Base-by-base conservation (phyloP, 108 stramenopile genomes). In the Pseudonitzschia delicatissima region DNA sequence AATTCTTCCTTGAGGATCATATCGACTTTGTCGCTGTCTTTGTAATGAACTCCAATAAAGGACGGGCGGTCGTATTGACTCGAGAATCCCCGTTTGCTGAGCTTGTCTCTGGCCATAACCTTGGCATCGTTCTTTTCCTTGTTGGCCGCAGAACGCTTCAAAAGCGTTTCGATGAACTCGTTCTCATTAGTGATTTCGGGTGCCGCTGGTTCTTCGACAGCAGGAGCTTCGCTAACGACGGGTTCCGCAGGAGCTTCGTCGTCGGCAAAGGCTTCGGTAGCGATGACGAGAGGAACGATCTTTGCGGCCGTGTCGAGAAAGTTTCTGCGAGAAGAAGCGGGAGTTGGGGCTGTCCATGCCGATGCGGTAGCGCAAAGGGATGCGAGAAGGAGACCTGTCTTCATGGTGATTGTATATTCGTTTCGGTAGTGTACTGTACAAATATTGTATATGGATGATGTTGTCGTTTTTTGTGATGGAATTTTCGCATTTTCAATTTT, bases 31-130 rank as follows among this genome's bases (percentile, higher is more conserved):
- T 12, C 7, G 0, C 18, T 34, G 32, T 55, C 53, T 5, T 27
- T n/a, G 0, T 21, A 21, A 27, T 39, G 63, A 2, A 64, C 44
- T 20, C 63, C 47, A 45, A 64, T 18, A 45, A 48, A 64, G 3
- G 44, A 48, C 27, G 63, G 63, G 29, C 63, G 63, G 36, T 64
- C 25, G 47, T 64, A 64, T 64, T 64, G 63, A 28, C 31, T 34
- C 5, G 8, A 27, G 0, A 64, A 64, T 49, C 48, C 45, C 3
- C 32, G 11, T 0, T 64, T 64, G 32, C 47, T 48, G 27, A 64
- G 40, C 20, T 64, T 64, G 28, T 45, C 47, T 4, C 13, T 32
- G 4, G 17, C 17, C 20, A 15, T 23, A 5, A 45, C 23, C 0
- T 64, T 17, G 9, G 36, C 27, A 8, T 12, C 15, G 32, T 64